A percentile compares a stretch with the other conserved stretches of the same genome.
These are phyloP conservation scores for cucumber (Cucumis sativus) DNA, from an alignment of 306 rosid species.

Conservation along the genomic window Cucumber_9930_V3 NC_026658.2:10894001-10894500, in stretches of 20 bases:
- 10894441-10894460: background rate
- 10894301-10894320: background rate
- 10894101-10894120: slow-evolving; percentile 74
- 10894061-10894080: slow-evolving; percentile 41
- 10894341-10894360: background rate
- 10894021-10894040: slow-evolving; percentile 93
- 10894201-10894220: slow-evolving; percentile 64
- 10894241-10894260: slow-evolving; percentile 45
- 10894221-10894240: slow-evolving; percentile 44
- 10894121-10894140: slow-evolving; percentile 77
- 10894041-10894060: slow-evolving; percentile 64
- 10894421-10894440: background rate
- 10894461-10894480: background rate
- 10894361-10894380: background rate
- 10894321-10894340: background rate
- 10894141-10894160: slow-evolving; percentile 79
- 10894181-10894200: slow-evolving; percentile 77
- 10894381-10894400: background rate
- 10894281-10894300: slow-evolving; percentile 39
- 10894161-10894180: slow-evolving; percentile 90
- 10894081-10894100: slow-evolving; percentile 35
- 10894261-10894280: slow-evolving; percentile 63
- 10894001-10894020: slow-evolving; percentile 96
- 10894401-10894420: background rate
- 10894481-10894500: background rate